Base-by-base conservation (phyloP, 345 rosid genomes). In the Eucalyptus cladocalyx region DNA sequence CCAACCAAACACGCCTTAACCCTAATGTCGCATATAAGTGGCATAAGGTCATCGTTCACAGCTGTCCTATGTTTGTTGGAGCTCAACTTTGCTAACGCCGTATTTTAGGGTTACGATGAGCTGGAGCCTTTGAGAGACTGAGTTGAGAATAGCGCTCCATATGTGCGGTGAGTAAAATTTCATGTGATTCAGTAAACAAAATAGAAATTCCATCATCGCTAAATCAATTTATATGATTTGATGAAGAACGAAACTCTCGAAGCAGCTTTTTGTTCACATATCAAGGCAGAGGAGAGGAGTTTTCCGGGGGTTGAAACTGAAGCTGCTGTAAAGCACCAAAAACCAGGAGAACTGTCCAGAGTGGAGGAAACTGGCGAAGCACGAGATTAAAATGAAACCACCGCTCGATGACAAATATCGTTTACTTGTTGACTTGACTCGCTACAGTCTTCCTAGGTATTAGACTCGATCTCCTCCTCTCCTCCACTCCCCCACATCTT, bases 1-100 rank as follows among this genome's bases (percentile, higher is more conserved):
- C 14, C 11, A 18, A 19, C 14, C 80, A 34, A 34, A 17, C 13
- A 69, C 0, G 26, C 43, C 7, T 10, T 34, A 34, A 69, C 32
- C 69, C 69, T 62, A 28, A 28, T 0, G 4, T 30, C 8, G 1
- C 9, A 8, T 28, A 28, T 62, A 62, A 28, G 69, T 62, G 69
- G 69, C 5, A 0, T 28, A 3, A 60, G 6, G 58, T 0, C 11
- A 53, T 19, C 5, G 5, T 19, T 53, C 0, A 3, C 0, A 1
- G 24, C 0, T 53, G 58, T 53, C 58, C 26, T 53, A 53, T 53
- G 58, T 53, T 53, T 53, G 58, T 19, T 53, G 58, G 58, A 53
- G 24, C 58, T 53, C 58, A 53, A 53, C 58, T 53, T 1, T 0
- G 0, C 11, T 53, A 53, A 53, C 0, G 56, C 56, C 24, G 10